Evolutionary conservation across 1,284 basidiomycete species (phyloP).

Genomic region (Tausonia pullulans): DNA sequence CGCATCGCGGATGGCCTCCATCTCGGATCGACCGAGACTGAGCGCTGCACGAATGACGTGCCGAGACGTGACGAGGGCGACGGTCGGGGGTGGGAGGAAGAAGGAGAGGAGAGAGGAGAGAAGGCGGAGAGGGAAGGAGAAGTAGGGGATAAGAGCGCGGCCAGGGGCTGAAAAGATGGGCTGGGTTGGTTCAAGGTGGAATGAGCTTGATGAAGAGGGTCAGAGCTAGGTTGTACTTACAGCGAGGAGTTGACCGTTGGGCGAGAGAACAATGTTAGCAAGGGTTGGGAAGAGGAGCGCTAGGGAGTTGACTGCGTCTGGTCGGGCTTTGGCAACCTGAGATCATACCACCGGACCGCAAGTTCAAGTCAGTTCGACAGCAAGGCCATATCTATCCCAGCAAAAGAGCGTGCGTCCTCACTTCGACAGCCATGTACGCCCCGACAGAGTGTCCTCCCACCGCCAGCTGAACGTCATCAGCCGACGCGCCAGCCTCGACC

Average conservation of each 20-base stretch:
- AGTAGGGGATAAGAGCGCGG: slow-evolving; percentile 21
- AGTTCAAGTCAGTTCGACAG: slow-evolving; percentile 7
- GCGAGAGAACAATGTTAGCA: slow-evolving; percentile 18
- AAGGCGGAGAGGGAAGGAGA: slow-evolving; percentile 22
- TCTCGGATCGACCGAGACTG: slow-evolving; percentile 30
- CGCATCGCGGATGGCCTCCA: slow-evolving; percentile 27
- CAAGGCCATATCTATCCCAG: slow-evolving; percentile 19
- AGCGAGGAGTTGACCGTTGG: slow-evolving; percentile 6
- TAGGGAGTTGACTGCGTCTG: slow-evolving; percentile 2
- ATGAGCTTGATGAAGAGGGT: not conserved
- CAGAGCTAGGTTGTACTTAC: not conserved
- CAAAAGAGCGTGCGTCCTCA: not conserved
- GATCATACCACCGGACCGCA: not conserved
- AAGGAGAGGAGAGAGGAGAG: slow-evolving; percentile 23
- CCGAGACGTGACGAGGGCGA: slow-evolving; percentile 27
- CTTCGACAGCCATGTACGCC: slow-evolving; percentile 28
- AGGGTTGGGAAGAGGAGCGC: slow-evolving; percentile 21
- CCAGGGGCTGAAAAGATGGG: slow-evolving; percentile 32
- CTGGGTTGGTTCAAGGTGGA: slow-evolving; percentile 14
- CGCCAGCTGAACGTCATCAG: slow-evolving; percentile 18
- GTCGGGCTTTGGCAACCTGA: slow-evolving; percentile 4
- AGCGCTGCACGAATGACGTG: slow-evolving; percentile 28
- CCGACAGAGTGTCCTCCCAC: slow-evolving; percentile 32
- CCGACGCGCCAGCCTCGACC: slow-evolving; percentile 9
- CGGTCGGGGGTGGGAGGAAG: slow-evolving; percentile 24